A percentile compares a stretch with the other conserved stretches of the same genome.
These are phyloP conservation scores for Aristolochia fimbriata DNA, from an alignment of 164 flowering plant species.

Conservation along the genomic window DNA sequence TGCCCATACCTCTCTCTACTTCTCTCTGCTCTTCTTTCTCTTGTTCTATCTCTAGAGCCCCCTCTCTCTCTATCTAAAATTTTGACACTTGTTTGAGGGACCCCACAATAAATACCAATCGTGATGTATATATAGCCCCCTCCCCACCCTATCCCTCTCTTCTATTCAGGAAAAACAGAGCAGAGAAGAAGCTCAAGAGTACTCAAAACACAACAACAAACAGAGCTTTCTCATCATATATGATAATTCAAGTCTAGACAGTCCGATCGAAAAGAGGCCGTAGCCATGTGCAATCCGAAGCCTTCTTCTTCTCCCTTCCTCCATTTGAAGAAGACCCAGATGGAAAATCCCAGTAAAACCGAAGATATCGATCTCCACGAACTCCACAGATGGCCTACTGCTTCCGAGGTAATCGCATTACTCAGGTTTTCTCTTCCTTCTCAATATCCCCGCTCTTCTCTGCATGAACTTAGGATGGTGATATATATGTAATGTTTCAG, in stretches of 20 bases:
- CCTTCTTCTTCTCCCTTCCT: slow-evolving; percentile 38
- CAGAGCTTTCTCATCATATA: slow-evolving; percentile 7
- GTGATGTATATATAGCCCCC: slow-evolving; percentile 32
- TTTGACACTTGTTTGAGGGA: slow-evolving; percentile 23
- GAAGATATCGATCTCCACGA: slow-evolving; percentile 21
- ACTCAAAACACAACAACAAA: slow-evolving; percentile 1
- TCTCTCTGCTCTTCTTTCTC: slow-evolving; percentile 1
- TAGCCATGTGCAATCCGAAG: slow-evolving; percentile 54
- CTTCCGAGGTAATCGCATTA: slow-evolving; percentile 61
- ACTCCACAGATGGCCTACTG: slow-evolving; percentile 73
- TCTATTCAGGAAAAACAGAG: background rate
- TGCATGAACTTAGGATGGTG: no score
- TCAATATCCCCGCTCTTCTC: no score
- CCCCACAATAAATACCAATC: slow-evolving; percentile 10
- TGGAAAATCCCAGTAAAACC: slow-evolving; percentile 22
- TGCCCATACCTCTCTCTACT: background rate
- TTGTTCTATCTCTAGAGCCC: slow-evolving; percentile 1
- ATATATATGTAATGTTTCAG: no score
- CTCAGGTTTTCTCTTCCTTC: background rate
- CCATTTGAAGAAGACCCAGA: slow-evolving; percentile 32
- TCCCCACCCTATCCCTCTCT: slow-evolving; percentile 2
- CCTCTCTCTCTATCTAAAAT: background rate
- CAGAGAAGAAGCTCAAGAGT: slow-evolving; percentile 1
- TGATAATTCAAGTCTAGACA: slow-evolving; percentile 2
- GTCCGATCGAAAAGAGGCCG: no score